phyloP scores from a whole-genome alignment of 2,329 filamentous ascomycete species.

The Arthrobotrys pseudoclavata region DNA sequence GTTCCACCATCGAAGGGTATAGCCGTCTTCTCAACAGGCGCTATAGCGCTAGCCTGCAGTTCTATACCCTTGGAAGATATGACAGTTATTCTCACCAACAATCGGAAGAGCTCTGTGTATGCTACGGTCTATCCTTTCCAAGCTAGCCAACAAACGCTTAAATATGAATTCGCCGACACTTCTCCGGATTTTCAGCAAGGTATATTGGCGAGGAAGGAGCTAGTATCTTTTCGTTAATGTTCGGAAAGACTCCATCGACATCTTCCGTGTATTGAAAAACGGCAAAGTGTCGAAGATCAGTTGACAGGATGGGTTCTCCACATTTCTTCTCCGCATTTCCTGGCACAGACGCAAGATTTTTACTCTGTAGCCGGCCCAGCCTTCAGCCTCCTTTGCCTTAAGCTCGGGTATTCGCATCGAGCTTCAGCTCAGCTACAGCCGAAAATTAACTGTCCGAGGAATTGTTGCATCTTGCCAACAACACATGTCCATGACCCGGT shows the following conservation, averaged over 20 bases:
- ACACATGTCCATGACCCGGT: slow-evolving; percentile 23
- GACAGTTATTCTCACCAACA: slow-evolving; percentile 31
- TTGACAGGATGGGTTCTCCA: slow-evolving; percentile 50
- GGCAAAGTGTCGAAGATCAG: slow-evolving; percentile 40
- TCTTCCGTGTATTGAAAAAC: slow-evolving; percentile 17
- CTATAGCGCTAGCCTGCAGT: slow-evolving; percentile 15
- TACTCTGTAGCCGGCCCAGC: slow-evolving; percentile 22
- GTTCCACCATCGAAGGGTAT: slow-evolving; percentile 43
- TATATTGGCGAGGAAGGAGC: slow-evolving; percentile 4
- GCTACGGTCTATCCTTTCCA: neutral
- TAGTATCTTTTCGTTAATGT: neutral
- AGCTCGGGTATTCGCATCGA: slow-evolving; percentile 10
- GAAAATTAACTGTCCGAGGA: neutral
- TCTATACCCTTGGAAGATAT: slow-evolving; percentile 33
- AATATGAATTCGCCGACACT: slow-evolving; percentile 28
- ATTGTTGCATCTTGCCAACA: slow-evolving; percentile 49
- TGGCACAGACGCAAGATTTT: slow-evolving; percentile 15
- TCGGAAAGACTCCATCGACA: slow-evolving; percentile 53
- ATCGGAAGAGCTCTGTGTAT: slow-evolving; percentile 27
- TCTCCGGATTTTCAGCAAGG: slow-evolving; percentile 54
- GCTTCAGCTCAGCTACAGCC: slow-evolving; percentile 22
- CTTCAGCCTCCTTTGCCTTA: neutral
- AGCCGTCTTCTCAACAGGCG: slow-evolving; percentile 26
- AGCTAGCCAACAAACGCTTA: slow-evolving; percentile 5
- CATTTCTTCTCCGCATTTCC: slow-evolving; percentile 49